These are phyloP conservation scores for Cladosporium austrohemisphaericum DNA, from an alignment of 2,329 filamentous ascomycete species.

Conservation along the genomic window DNA sequence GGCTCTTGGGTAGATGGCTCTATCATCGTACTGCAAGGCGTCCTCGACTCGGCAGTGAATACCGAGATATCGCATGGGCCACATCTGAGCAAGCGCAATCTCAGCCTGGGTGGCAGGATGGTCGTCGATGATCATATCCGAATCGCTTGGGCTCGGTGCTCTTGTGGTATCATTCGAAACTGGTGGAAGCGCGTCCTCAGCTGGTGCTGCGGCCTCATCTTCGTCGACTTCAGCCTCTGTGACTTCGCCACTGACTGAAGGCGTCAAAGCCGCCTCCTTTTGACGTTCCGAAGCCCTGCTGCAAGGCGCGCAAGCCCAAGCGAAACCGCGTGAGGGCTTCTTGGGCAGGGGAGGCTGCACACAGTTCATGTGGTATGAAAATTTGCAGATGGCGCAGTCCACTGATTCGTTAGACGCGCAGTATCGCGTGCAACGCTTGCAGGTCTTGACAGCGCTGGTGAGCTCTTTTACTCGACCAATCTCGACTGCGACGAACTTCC, in stretches of 20 bases:
- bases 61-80: conserved; percentile 93
- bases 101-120: conserved; percentile 74
- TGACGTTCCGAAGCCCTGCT: conserved; percentile 93
- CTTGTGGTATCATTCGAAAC: conserved; percentile 60
- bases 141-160: conserved; percentile 43
- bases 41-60: conserved; percentile 95
- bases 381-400: conserved; percentile 89
- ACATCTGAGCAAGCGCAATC: conserved; percentile 86
- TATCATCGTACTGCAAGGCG: conserved; percentile 92
- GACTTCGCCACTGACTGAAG: conserved; percentile 57
- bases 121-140: conserved; percentile 54
- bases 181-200: conserved; percentile 63
- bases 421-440: conserved; percentile 87
- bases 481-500: conserved; percentile 95
- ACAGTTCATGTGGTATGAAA: conserved; percentile 98
- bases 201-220: conserved; percentile 56
- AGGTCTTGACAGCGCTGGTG: conserved; percentile 91
- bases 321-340: conserved; percentile 95
- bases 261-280: conserved; percentile 83
- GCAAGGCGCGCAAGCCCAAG: conserved; percentile 95
- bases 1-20: conserved; percentile 86
- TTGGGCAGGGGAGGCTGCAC: conserved; percentile 88
- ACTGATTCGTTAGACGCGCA: conserved; percentile 95
- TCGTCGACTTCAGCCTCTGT: conserved; percentile 61
- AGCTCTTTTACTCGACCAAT: conserved; percentile 90